Evolutionary conservation across 2,329 filamentous ascomycete genomes (phyloP).

Genomic region (Ascochyta viciae-villosae): DNA sequence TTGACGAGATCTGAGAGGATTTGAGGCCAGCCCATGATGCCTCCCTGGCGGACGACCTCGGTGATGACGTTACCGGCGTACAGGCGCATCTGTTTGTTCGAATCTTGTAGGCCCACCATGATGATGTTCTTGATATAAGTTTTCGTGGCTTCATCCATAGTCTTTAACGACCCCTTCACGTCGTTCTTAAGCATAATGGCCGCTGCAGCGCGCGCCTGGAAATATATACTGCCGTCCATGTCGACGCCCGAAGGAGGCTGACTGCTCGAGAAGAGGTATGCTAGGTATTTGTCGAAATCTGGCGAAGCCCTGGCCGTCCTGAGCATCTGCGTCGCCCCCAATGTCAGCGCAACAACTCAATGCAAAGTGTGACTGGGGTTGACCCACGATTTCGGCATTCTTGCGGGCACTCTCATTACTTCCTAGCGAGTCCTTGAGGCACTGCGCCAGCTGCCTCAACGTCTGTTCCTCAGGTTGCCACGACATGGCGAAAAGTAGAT

Average conservation of each 20-base stretch:
- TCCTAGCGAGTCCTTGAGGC: slow-evolving; percentile 90
- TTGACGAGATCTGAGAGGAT: slow-evolving; percentile 82
- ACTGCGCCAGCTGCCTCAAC: slow-evolving; percentile 86
- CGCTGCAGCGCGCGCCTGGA: slow-evolving; percentile 82
- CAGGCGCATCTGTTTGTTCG: slow-evolving; percentile 80
- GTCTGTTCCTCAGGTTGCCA: slow-evolving; percentile 92
- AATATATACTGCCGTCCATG: slow-evolving; percentile 68
- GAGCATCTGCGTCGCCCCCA: slow-evolving; percentile 73
- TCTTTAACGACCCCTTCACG: slow-evolving; percentile 75
- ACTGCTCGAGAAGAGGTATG: slow-evolving; percentile 82
- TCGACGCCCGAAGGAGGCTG: slow-evolving; percentile 67
- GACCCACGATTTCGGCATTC: slow-evolving; percentile 83
- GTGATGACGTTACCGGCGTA: slow-evolving; percentile 94
- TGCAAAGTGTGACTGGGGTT: slow-evolving; percentile 16
- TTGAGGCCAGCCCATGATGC: slow-evolving; percentile 89
- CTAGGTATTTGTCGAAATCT: slow-evolving; percentile 97
- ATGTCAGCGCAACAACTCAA: slow-evolving; percentile 32
- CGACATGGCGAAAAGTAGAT: slow-evolving; percentile 65
- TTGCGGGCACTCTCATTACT: slow-evolving; percentile 82
- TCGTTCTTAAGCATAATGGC: slow-evolving; percentile 97
- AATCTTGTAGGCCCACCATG: slow-evolving; percentile 80
- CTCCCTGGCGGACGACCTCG: slow-evolving; percentile 83
- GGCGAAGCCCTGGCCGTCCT: slow-evolving; percentile 85
- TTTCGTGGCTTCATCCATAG: slow-evolving; percentile 76
- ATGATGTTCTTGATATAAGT: slow-evolving; percentile 80